Evolutionary conservation across 2,329 filamentous ascomycete genomes (phyloP).

Genomic region (Teratosphaeria pseudoeucalypti): DNA sequence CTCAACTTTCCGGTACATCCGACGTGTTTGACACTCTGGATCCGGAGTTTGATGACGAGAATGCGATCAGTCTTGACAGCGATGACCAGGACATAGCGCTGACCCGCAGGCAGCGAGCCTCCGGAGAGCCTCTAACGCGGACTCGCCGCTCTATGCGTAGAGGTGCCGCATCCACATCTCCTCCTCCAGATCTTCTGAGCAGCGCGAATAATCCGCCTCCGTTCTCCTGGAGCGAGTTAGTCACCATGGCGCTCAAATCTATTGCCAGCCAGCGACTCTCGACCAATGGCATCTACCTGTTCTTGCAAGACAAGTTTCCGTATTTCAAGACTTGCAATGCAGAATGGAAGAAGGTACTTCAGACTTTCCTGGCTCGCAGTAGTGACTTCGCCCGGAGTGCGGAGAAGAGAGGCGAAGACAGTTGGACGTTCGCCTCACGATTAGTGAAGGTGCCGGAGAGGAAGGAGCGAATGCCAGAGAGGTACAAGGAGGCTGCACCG

Average conservation of each 20-base stretch:
- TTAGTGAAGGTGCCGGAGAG: neutral
- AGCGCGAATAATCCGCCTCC: neutral
- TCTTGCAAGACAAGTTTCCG: conserved; percentile 4
- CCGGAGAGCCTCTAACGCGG: neutral
- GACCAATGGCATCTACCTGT: neutral
- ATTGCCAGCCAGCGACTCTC: neutral
- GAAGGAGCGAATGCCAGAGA: neutral
- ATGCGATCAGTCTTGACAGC: neutral
- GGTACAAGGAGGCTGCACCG: neutral
- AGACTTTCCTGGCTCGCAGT: neutral
- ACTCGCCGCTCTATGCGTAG: neutral
- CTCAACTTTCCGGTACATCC: neutral
- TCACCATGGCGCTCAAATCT: conserved; percentile 7
- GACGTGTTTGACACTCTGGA: neutral
- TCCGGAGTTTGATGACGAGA: neutral
- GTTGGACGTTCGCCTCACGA: neutral
- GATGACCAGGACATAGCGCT: neutral
- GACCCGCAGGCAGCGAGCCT: neutral
- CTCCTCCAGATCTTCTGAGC: neutral
- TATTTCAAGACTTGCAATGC: conserved; percentile 2
- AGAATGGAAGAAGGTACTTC: conserved; percentile 1
- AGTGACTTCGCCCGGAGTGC: conserved; percentile 1
- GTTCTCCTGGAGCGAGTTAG: conserved; percentile 4
- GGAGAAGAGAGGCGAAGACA: neutral
- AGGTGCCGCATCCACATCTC: neutral